phyloP scores from a whole-genome alignment of 768 basidiomycete species.

The Suillus brevipes region DNA sequence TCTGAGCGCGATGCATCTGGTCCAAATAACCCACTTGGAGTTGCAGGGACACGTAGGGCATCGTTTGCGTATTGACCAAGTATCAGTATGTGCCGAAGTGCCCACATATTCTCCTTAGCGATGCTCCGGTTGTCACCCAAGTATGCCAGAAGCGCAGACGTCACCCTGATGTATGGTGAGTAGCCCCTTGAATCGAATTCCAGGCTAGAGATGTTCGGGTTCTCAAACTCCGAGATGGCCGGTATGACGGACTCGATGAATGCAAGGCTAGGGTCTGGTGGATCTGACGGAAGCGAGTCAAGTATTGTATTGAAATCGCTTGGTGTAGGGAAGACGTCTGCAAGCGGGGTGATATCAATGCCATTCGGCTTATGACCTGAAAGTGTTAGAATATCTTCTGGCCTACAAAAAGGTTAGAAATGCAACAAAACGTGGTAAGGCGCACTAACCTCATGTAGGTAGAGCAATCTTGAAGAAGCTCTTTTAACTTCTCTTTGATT shows the following conservation, averaged over 20 bases:
- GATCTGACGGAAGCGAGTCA: constrained; percentile 42
- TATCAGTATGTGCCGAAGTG: constrained; percentile 66
- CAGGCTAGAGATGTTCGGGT: constrained; percentile 9
- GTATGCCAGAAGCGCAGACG: constrained; percentile 54
- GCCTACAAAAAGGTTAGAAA: constrained; percentile 30
- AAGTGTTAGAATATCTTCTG: constrained; percentile 46
- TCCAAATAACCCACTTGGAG: constrained; percentile 50
- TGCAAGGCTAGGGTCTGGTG: constrained; percentile 55
- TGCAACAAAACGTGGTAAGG: neutral
- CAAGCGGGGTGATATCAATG: constrained; percentile 40
- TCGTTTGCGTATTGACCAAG: constrained; percentile 66
- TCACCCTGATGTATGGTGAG: constrained; percentile 58
- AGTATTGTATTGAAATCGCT: constrained; percentile 50
- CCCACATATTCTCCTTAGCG: constrained; percentile 61
- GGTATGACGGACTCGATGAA: constrained; percentile 62
- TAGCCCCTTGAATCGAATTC: constrained; percentile 52
- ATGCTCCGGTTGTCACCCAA: constrained; percentile 60
- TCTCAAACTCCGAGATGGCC: constrained; percentile 33
- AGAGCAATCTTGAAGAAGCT: constrained; percentile 40
- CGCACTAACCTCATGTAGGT: constrained; percentile 33
- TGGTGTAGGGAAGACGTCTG: constrained; percentile 53
- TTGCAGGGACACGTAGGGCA: constrained; percentile 50
- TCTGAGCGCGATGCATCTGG: constrained; percentile 32
- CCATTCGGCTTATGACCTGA: constrained; percentile 37
- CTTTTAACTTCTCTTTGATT: constrained; percentile 44